Base-by-base conservation (phyloP, 345 rosid species). In the Raphanus raphanistrum region DNA sequence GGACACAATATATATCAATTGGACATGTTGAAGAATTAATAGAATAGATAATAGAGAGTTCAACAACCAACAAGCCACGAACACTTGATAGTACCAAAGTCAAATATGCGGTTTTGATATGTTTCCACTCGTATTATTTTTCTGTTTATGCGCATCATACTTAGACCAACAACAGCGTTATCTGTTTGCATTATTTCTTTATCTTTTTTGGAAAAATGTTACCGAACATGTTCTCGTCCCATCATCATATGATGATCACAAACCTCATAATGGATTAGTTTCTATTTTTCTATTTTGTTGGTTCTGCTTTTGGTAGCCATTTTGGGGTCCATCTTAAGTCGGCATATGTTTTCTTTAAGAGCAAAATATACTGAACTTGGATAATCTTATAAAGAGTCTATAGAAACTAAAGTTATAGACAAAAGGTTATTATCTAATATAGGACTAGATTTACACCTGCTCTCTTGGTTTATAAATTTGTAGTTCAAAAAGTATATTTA, bases 11-110 rank as follows among this genome's bases (percentile, higher is more conserved):
- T n/a, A n/a, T n/a, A n/a, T n/a, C n/a, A n/a, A n/a, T n/a, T n/a
- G n/a, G n/a, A n/a, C n/a, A n/a, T n/a, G n/a, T n/a, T n/a, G n/a
- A n/a, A n/a, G n/a, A n/a, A n/a, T n/a, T n/a, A n/a, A n/a, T n/a
- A n/a, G n/a, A n/a, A n/a, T n/a, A n/a, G n/a, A 8, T 45, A 67
- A 27, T 78, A 73, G 52, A 68, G 58, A 29, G 21, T 68, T 52
- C 78, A 74, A 73, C 75, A 79, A 73, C 82, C 75, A 79, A 79
- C 78, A 68, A 79, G 54, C 48, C 78, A 73, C 61, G 66, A 63
- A 69, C 79, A 52, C 43, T 21, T 79, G 71, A 79, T 15, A 16
- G 65, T 79, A 68, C 48, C 29, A 68, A 79, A 79, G 78, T 79
- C 82, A 79, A 68, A 73, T 73, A 68, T 68, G 82, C 70, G 64